phyloP scores from a whole-genome alignment of 768 basidiomycete species.

The Naganishia vishniacii region DNA sequence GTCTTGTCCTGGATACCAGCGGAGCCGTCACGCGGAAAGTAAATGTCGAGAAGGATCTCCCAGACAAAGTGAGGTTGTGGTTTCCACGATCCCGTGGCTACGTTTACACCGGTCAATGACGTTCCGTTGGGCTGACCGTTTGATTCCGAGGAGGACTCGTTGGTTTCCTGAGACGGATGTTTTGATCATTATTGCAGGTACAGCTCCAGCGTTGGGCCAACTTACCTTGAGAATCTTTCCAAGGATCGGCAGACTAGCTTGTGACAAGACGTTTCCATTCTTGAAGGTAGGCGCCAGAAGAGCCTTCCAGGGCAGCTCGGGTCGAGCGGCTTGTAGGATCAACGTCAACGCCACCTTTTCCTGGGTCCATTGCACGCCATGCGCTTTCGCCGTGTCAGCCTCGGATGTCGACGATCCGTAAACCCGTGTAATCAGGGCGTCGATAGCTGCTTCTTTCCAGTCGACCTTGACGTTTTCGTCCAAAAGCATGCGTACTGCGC shows the following conservation, averaged over 20 bases:
- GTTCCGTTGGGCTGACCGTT: slow-evolving; percentile 15
- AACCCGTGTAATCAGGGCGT: slow-evolving; percentile 54
- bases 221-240: slow-evolving; percentile 74
- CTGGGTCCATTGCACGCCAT: slow-evolving; percentile 64
- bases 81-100: slow-evolving; percentile 61
- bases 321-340: slow-evolving; percentile 60
- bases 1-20: slow-evolving; percentile 50
- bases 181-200: slow-evolving; percentile 25
- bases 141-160: slow-evolving; percentile 59
- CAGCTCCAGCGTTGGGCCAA: slow-evolving; percentile 16
- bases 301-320: slow-evolving; percentile 63
- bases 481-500: slow-evolving; percentile 61
- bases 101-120: slow-evolving; percentile 45
- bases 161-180: slow-evolving; percentile 41
- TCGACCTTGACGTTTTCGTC: slow-evolving; percentile 49
- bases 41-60: slow-evolving; percentile 71
- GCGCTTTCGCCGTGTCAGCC: slow-evolving; percentile 20
- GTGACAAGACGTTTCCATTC: slow-evolving; percentile 61
- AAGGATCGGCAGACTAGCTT: slow-evolving; percentile 66
- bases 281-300: slow-evolving; percentile 71
- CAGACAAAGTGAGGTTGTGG: slow-evolving; percentile 88
- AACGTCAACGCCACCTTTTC: slow-evolving; percentile 80
- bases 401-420: slow-evolving; percentile 52
- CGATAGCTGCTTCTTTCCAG: slow-evolving; percentile 67
- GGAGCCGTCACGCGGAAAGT: slow-evolving; percentile 56